Conservation (phyloP, 2,329 filamentous ascomycete genomes). For the Aspergillus puulaauensis region DNA sequence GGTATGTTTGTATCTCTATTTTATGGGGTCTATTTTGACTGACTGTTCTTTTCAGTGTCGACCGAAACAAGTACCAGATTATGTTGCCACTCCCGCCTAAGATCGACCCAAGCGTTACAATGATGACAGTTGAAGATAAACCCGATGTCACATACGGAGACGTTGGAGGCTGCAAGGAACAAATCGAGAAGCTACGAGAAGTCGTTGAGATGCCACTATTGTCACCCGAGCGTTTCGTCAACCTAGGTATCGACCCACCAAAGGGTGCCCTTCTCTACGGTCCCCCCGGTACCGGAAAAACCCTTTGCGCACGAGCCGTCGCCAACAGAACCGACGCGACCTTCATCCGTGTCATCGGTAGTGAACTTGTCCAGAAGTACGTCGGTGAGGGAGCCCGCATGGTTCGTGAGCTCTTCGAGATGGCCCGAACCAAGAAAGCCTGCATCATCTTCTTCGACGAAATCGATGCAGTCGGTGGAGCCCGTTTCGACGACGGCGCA, state of each 20-base stretch:
- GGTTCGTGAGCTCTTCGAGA: slow-evolving; percentile 98
- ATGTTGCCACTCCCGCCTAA: slow-evolving; percentile 93
- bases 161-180: slow-evolving; percentile 98
- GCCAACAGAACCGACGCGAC: slow-evolving; percentile 98
- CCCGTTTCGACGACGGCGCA: slow-evolving; percentile 93
- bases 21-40: neutral
- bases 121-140: slow-evolving; percentile 99
- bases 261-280: slow-evolving; percentile 97
- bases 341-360: slow-evolving; percentile 97
- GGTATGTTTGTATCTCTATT: slow-evolving; percentile 47
- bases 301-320: slow-evolving; percentile 92
- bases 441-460: slow-evolving; percentile 99
- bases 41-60: slow-evolving; percentile 56
- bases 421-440: slow-evolving; percentile 98
- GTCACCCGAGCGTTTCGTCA: slow-evolving; percentile 95
- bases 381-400: slow-evolving; percentile 97
- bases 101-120: slow-evolving; percentile 98
- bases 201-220: slow-evolving; percentile 98
- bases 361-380: slow-evolving; percentile 97
- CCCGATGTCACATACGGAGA: slow-evolving; percentile 98
- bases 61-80: slow-evolving; percentile 99
- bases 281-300: slow-evolving; percentile 98
- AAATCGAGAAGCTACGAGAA: slow-evolving; percentile 97
- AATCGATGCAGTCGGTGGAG: slow-evolving; percentile 93
- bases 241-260: slow-evolving; percentile 96